A percentile compares a stretch with the other conserved stretches of the same genome.
Conservation (phyloP, 2,329 filamentous ascomycete species). For the Hirsutella rhossiliensis region DNA sequence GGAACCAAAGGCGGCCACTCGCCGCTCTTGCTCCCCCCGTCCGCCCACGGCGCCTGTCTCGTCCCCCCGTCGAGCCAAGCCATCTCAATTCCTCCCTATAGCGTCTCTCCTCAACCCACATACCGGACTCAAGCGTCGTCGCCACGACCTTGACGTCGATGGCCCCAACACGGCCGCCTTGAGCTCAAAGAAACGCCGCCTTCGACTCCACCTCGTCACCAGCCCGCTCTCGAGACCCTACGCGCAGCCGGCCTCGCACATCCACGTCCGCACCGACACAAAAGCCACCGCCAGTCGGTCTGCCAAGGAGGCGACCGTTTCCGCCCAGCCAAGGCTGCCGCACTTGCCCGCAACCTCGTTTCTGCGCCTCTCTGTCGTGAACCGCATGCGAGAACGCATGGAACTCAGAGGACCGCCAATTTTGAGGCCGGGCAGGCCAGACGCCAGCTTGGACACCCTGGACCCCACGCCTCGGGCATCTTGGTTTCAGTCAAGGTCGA, state of each 20-base stretch:
- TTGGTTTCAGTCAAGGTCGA: neutral
- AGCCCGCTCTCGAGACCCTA: constrained; percentile 59
- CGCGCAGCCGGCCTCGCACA: constrained; percentile 57
- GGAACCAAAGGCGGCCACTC: too few species aligned
- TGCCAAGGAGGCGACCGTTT: constrained; percentile 16
- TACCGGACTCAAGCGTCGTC: constrained; percentile 33
- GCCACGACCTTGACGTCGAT: constrained; percentile 46
- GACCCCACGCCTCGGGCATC: neutral
- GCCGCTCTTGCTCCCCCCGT: neutral
- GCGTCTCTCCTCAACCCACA: constrained; percentile 4
- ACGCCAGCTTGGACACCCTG: neutral
- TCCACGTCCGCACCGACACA: constrained; percentile 37
- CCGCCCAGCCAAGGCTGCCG: constrained; percentile 22
- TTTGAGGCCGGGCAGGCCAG: neutral
- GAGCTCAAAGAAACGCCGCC: constrained; percentile 53
- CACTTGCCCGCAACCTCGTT: constrained; percentile 39
- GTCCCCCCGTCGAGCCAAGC: neutral
- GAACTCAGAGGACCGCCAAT: constrained; percentile 3
- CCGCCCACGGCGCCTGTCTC: neutral
- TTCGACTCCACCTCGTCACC: constrained; percentile 52
- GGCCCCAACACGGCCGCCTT: constrained; percentile 37
- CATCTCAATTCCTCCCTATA: constrained; percentile 4
- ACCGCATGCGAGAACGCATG: constrained; percentile 40
- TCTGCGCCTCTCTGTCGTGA: constrained; percentile 54
- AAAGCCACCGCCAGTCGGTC: constrained; percentile 21